Evolutionary conservation across 352 stramenopile genomes (phyloP), one percentile per base, ranked within the genome.

Genomic region (Globisporangium mamillatum): DNA sequence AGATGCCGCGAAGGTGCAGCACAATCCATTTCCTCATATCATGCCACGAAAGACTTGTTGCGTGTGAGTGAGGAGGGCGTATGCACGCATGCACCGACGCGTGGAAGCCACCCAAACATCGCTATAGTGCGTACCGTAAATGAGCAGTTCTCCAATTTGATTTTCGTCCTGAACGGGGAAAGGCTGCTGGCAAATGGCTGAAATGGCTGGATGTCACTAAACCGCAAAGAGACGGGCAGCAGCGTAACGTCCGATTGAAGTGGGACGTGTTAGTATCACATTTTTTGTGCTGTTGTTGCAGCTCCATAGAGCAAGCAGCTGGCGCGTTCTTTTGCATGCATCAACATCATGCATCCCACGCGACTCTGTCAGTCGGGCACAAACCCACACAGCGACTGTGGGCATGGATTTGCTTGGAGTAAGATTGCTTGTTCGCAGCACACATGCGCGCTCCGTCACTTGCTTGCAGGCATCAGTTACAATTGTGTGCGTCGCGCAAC

Each of bases 131-230:
- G 18, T 24, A 52, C 44, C 44, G 44, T 52, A 24, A 22, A 52
- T 52, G 44, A 24, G 10, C 10, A 32, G 29, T 60, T 34, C 16
- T 20, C 24, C 18, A 34, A 46, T 18, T 9, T 32, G 32, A 62
- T 62, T 62, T 46, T 12, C 44, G 22, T 52, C 44, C 2, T 5
- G 38, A 46, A 20, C 4, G n/a, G n/a, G 22, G n/a, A 18, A 14
- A 27, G 50, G 50, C 4, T 22, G 20, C 14, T 12, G 32, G 32
- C 32, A 38, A 36, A 32, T 32, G 29, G 1, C 3, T n/a, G 24
- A 61, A 29, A 62, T 62, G 56, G 32, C 56, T 62, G 56, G 56
- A 62, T 62, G 56, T 50, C 56, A 62, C 56, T 62, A 62, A 62
- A 29, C 32, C 10, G 9, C 25, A 22, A 27, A 27, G 29, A 22